Evolutionary conservation across 805 yeast genomes (phyloP), one percentile per base, ranked within the genome.

Genomic region (Ogataea henricii): DNA sequence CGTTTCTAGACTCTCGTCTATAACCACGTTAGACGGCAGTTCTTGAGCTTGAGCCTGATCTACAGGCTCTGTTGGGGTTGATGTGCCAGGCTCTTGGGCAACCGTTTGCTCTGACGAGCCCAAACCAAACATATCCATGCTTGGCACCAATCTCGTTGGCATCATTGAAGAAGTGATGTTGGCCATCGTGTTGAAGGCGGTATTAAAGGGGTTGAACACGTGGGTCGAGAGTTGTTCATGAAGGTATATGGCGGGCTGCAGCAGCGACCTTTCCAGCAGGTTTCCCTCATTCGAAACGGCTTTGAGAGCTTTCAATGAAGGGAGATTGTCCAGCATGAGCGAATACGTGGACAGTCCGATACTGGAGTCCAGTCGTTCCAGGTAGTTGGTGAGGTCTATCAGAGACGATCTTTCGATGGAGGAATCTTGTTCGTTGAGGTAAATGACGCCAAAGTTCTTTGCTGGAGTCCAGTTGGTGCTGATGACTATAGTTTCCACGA

Each of bases 391-490:
- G 7, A 65, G 39, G 21, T 49, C 55, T 1, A 41, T 40, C 5
- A 62, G 25, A 10, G 65, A 62, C 2, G 49, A 51, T 14, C 54
- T 51, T 6, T 54, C 43, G 10, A 58, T 56, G 53, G 41, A 53
- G 5, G 62, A 56, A n/a, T 49, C 44, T 13, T 51, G 39, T 3
- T 39, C 42, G 34, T 57, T 53, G 23, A 50, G 27, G 40, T 58
- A 63, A 7, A 68, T 29, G 2, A 62, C 56, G 0, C 72, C 72
- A 55, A 63, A 67, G 41, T 66, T 60, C 43, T 66, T 60, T 3
- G 60, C 51, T 2, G 68, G 67, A 1, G 56, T 47, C 65, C 67
- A 57, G 43, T 62, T 64, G 3, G 66, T 61, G 50, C 60, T 65
- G 40, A 63, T 7, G 1, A 64, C 43, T 14, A 63, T 18, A 1